Conservation (phyloP, 2,329 filamentous ascomycete genomes). For the Cladosporium cucumerinum region DNA sequence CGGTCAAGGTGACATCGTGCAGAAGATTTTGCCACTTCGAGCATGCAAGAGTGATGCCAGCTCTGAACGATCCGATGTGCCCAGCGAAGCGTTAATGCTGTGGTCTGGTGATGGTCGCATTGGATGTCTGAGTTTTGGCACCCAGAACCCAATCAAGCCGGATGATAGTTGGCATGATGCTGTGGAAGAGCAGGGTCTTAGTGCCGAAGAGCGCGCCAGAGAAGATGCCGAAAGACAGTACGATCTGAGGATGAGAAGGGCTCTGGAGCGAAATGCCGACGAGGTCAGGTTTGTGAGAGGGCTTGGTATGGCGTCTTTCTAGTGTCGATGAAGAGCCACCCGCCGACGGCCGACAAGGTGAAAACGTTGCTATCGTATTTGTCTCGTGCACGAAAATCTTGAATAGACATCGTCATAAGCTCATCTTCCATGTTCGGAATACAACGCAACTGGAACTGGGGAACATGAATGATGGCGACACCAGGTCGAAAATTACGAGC, state of each 20-base stretch:
- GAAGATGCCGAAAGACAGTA: slow-evolving; percentile 61
- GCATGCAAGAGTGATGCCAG: neutral
- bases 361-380: too few relatives aligned
- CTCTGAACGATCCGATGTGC: slow-evolving; percentile 27
- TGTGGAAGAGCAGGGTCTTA: slow-evolving; percentile 45
- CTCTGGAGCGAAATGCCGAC: slow-evolving; percentile 72
- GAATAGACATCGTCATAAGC: too few relatives aligned
- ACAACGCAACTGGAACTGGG: too few relatives aligned
- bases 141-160: slow-evolving; percentile 33
- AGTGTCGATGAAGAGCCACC: neutral
- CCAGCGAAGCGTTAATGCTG: slow-evolving; percentile 61
- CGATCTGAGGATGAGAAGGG: slow-evolving; percentile 67
- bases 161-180: slow-evolving; percentile 35
- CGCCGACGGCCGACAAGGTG: too few relatives aligned
- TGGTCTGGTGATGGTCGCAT: slow-evolving; percentile 83
- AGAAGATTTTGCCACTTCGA: slow-evolving; percentile 66
- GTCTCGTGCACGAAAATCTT: too few relatives aligned
- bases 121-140: slow-evolving; percentile 60
- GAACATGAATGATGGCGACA: too few relatives aligned
- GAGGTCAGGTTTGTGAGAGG: slow-evolving; percentile 72
- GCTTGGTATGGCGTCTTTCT: slow-evolving; percentile 49
- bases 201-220: slow-evolving; percentile 46
- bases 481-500: too few relatives aligned
- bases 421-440: too few relatives aligned
- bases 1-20: slow-evolving; percentile 65